These are phyloP conservation scores for Cicer chorassanicum DNA, from an alignment of 306 rosid species.

Conservation along the genomic window DNA sequence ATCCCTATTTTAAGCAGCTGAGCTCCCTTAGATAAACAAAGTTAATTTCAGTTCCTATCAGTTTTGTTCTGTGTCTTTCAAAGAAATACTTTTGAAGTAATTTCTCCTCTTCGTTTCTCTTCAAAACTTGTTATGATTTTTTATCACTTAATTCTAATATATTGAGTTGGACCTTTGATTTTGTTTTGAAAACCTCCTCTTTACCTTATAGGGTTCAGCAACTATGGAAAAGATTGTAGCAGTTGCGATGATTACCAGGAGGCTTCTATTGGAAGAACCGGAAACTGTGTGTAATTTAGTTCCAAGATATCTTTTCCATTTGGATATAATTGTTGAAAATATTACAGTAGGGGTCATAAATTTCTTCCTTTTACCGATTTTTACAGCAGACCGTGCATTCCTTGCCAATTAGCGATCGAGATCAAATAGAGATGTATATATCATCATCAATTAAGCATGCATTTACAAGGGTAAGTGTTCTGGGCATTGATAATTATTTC, in stretches of 20 bases:
- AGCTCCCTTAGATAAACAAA: slow-evolving; percentile 2
- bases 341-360: not conserved
- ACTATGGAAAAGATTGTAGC: slow-evolving; percentile 82
- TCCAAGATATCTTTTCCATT: slow-evolving; percentile 42
- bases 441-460: slow-evolving; percentile 77
- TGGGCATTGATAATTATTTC: slow-evolving; percentile 35
- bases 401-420: slow-evolving; percentile 73
- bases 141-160: slow-evolving; percentile 34
- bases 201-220: slow-evolving; percentile 64
- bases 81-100: slow-evolving; percentile 27
- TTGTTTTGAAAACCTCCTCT: slow-evolving; percentile 37
- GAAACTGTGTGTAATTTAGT: slow-evolving; percentile 61
- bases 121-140: slow-evolving; percentile 21
- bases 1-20: not conserved
- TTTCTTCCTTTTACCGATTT: slow-evolving; percentile 37
- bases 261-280: slow-evolving; percentile 95
- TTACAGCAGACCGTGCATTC: slow-evolving; percentile 66
- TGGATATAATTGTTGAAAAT: slow-evolving; percentile 32
- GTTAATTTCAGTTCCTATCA: slow-evolving; percentile 27
- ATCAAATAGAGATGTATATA: slow-evolving; percentile 87
- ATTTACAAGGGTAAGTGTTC: slow-evolving; percentile 81
- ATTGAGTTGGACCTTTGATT: slow-evolving; percentile 40
- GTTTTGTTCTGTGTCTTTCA: slow-evolving; percentile 4
- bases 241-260: slow-evolving; percentile 91
- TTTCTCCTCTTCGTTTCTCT: slow-evolving; percentile 25